These are phyloP conservation scores for Mortierella alpina DNA, from an alignment of 192 early-diverging fungal genomes.

Conservation along the genomic window DNA sequence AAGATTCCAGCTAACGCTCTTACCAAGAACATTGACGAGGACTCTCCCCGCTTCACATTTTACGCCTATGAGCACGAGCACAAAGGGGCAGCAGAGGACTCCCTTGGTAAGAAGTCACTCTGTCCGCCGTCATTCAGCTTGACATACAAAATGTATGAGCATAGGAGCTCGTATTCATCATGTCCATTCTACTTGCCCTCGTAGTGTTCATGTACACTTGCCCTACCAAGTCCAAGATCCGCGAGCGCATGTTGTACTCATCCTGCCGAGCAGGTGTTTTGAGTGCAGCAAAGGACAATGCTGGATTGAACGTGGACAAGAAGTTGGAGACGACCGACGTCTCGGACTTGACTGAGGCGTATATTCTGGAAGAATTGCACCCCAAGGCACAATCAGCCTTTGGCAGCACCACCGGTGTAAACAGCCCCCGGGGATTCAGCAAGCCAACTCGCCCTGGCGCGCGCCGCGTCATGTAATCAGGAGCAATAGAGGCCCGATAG, in stretches of 20 bases:
- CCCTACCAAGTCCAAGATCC: slow-evolving; percentile 83
- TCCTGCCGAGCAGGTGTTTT: slow-evolving; percentile 75
- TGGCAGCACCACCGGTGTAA: slow-evolving; percentile 5
- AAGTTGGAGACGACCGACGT: slow-evolving; percentile 77
- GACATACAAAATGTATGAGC: slow-evolving; percentile 16
- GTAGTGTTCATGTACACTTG: slow-evolving; percentile 92
- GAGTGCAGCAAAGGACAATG: slow-evolving; percentile 61
- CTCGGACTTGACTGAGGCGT: slow-evolving; percentile 63
- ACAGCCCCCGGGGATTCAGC: slow-evolving; percentile 33
- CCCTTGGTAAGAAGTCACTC: slow-evolving; percentile 52
- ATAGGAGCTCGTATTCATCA: not conserved
- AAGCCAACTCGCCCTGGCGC: slow-evolving; percentile 46
- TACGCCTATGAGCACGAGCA: slow-evolving; percentile 62
- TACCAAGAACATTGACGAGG: slow-evolving; percentile 59
- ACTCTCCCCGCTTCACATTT: slow-evolving; percentile 82
- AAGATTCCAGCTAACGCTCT: slow-evolving; percentile 64
- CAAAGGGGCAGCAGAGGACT: slow-evolving; percentile 54
- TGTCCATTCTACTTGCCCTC: not conserved
- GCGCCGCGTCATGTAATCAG: slow-evolving; percentile 45
- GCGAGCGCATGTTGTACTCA: slow-evolving; percentile 92
- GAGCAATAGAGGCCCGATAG: no score
- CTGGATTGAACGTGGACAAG: slow-evolving; percentile 67
- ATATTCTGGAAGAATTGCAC: slow-evolving; percentile 66
- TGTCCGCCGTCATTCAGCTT: not conserved
- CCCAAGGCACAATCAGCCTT: slow-evolving; percentile 10